Base-by-base conservation (phyloP, 768 basidiomycete genomes). In the Suillus tomentosus region DNA sequence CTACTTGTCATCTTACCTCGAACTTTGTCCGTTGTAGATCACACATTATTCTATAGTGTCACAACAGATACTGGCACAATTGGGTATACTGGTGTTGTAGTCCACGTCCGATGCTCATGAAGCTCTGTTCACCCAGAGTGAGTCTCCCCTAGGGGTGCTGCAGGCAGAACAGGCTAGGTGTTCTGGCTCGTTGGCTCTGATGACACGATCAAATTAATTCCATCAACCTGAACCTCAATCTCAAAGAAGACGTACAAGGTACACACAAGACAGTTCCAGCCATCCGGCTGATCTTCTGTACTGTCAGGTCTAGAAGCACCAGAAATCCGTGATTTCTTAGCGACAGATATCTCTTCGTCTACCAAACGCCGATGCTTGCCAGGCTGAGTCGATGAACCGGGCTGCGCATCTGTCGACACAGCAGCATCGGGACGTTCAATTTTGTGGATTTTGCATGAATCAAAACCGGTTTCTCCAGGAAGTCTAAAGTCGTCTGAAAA, bases 111-210 rank as follows among this genome's bases (percentile, higher is more conserved):
- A 31, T 39, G 13, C 24, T 58, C 61, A 61, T 10, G 13, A 8
- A 36, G 2, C 31, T 61, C 31, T 58, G n/a, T 37, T 60, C 2
- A 50, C 58, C 73, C 71, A 74, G 37, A 42, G 56, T 27, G 69
- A 67, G 37, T 83, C 80, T 34, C 85, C 84, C 61, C 80, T 78
- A 59, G 82, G 80, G 11, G 85, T 87, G 3, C 78, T 77, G 71
- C 90, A 91, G 1, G 80, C 87, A 45, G 85, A 81, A 70, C 90
- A 91, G 10, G 84, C 84, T 10, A 88, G 79, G 72, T 88, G 84
- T 19, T 70, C 73, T 11, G 77, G 72, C 40, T 84, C 70, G 66
- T 91, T 90, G 60, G 79, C 67, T 51, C 87, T 89, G 50, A 45
- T 65, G 11, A 19, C 55, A 17, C 43, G 54, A 48, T 69, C 50